Conservation (phyloP, 495 filamentous ascomycete species). For the Aspergillus cavernicola region DNA sequence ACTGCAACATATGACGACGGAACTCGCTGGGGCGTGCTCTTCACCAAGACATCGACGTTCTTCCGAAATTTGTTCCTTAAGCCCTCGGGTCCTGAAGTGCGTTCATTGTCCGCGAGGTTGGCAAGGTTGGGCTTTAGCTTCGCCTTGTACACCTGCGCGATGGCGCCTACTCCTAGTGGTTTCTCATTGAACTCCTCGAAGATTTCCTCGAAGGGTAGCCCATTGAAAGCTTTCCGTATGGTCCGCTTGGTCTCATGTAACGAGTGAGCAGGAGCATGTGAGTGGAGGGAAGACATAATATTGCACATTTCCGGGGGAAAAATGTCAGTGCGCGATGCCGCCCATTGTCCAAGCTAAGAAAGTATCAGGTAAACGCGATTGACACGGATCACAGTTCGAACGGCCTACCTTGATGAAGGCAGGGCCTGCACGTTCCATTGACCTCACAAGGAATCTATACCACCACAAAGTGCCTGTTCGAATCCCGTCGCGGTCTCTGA, state of each 20-base stretch:
- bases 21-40: slow-evolving; percentile 76
- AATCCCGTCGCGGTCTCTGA: slow-evolving; percentile 61
- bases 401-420: slow-evolving; percentile 89
- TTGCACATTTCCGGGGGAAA: slow-evolving; percentile 93
- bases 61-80: slow-evolving; percentile 65
- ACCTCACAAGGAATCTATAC: slow-evolving; percentile 82
- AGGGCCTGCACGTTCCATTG: slow-evolving; percentile 92
- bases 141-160: slow-evolving; percentile 97
- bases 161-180: slow-evolving; percentile 91
- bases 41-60: slow-evolving; percentile 82
- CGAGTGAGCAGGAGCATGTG: slow-evolving; percentile 88
- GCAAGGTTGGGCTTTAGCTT: slow-evolving; percentile 81
- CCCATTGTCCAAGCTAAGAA: slow-evolving; percentile 92
- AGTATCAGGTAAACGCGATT: neutral
- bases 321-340: slow-evolving; percentile 92
- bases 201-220: slow-evolving; percentile 77
- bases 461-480: slow-evolving; percentile 85
- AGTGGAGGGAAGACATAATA: slow-evolving; percentile 93
- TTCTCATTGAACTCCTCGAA: slow-evolving; percentile 95
- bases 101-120: slow-evolving; percentile 53
- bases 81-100: slow-evolving; percentile 45
- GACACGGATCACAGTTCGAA: neutral
- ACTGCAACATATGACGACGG: slow-evolving; percentile 93
- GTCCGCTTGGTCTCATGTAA: slow-evolving; percentile 74
- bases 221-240: slow-evolving; percentile 76